Percentiles rank a stretch among this genome's conserved stretches.
phyloP scores from a whole-genome alignment of 2,329 filamentous ascomycete genomes.

The Chaetomium sp. region DNA sequence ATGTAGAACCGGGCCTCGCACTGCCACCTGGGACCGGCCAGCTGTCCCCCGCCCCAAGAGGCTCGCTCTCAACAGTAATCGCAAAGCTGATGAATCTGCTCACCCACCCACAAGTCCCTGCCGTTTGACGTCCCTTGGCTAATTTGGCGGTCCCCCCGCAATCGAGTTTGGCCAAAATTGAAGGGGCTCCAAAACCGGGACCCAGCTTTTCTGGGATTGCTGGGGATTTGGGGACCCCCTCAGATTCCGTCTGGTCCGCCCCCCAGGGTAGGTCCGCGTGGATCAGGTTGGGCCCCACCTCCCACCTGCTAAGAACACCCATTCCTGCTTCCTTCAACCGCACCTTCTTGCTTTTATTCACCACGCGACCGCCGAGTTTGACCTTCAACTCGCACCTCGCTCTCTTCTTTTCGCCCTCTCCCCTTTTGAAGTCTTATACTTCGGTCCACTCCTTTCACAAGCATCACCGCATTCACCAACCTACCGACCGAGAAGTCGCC shows the following conservation, averaged over 20 bases:
- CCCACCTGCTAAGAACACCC: constrained; percentile 21
- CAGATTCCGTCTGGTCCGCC: constrained; percentile 18
- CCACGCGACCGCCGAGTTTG: constrained; percentile 27
- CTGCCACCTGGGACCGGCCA: not conserved
- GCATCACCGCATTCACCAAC: constrained; percentile 17
- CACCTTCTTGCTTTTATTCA: constrained; percentile 26
- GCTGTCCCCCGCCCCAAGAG: too few relatives aligned
- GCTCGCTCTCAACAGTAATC: not conserved
- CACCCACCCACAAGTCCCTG: not conserved
- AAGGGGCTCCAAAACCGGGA: constrained; percentile 32
- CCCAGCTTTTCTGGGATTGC: constrained; percentile 27
- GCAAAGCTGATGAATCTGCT: constrained; percentile 3
- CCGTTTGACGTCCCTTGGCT: not conserved
- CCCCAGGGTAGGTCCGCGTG: constrained; percentile 19
- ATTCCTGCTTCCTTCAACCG: constrained; percentile 22
- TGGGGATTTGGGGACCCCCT: constrained; percentile 18
- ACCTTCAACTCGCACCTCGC: constrained; percentile 24
- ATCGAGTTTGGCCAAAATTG: constrained; percentile 23
- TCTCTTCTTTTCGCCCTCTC: constrained; percentile 22
- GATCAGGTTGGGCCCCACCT: constrained; percentile 27
- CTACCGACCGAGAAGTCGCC: constrained; percentile 13
- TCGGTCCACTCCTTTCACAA: constrained; percentile 32
- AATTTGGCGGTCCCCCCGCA: constrained; percentile 21
- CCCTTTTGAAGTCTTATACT: constrained; percentile 30
- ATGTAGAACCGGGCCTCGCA: constrained; percentile 6